Evolutionary conservation across 495 filamentous ascomycete species (phyloP).

Genomic region (Cercophora sp.): DNA sequence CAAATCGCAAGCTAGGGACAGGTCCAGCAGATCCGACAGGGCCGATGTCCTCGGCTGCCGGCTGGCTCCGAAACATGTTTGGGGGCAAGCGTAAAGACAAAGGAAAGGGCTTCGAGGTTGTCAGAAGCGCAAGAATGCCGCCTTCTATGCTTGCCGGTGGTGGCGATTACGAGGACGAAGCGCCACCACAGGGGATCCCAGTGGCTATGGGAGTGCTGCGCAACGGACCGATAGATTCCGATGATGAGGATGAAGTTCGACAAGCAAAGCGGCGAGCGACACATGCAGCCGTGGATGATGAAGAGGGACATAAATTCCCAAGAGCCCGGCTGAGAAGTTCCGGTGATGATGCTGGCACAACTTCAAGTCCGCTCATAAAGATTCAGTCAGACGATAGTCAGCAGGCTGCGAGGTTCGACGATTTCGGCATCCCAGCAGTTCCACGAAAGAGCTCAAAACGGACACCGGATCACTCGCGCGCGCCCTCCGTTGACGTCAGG

Average conservation of each 20-base stretch:
- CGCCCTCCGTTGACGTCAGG: constrained; percentile 17
- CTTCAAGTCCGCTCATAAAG: too few relatives aligned
- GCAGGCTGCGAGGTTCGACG: too few relatives aligned
- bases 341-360: too few relatives aligned
- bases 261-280: constrained; percentile 23
- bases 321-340: too few relatives aligned
- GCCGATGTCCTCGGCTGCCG: constrained; percentile 78
- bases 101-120: constrained; percentile 94
- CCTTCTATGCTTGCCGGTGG: constrained; percentile 50
- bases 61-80: constrained; percentile 79
- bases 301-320: too few relatives aligned
- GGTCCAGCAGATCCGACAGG: constrained; percentile 93
- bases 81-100: constrained; percentile 82
- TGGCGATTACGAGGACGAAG: constrained; percentile 52
- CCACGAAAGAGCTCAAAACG: constrained; percentile 63
- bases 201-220: constrained; percentile 54
- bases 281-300: too few relatives aligned
- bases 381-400: too few relatives aligned
- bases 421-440: constrained; percentile 44
- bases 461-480: constrained; percentile 28
- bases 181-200: constrained; percentile 52
- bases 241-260: constrained; percentile 46
- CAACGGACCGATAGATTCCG: constrained; percentile 56
- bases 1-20: constrained; percentile 80
- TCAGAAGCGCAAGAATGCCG: constrained; percentile 73